Percentiles rank a stretch among this genome's conserved stretches.
Evolutionary conservation across 768 basidiomycete genomes (phyloP).

Genomic region (Russula vinacea): DNA sequence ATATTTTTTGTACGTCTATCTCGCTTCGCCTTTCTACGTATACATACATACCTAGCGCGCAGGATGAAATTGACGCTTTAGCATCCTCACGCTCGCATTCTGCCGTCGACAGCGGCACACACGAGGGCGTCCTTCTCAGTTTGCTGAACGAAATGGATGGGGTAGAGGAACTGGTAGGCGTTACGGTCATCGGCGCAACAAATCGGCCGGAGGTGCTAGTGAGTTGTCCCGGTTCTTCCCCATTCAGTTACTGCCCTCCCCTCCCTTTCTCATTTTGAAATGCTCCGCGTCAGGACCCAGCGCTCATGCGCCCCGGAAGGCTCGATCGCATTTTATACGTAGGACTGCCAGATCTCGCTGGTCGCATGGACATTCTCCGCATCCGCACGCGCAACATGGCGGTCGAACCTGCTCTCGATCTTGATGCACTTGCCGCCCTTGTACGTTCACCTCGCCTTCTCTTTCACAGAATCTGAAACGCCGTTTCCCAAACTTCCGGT

Average conservation of each 20-base stretch:
- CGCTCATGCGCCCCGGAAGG: conserved; percentile 91
- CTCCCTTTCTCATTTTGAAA: background rate
- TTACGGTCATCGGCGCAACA: conserved; percentile 95
- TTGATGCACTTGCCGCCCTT: conserved; percentile 63
- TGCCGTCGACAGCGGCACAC: conserved; percentile 47
- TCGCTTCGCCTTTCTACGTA: background rate
- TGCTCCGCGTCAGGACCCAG: conserved; percentile 66
- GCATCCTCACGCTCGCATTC: conserved; percentile 71
- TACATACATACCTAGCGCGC: background rate
- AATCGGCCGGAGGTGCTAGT: conserved; percentile 80
- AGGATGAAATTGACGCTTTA: conserved; percentile 98
- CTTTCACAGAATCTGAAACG: background rate
- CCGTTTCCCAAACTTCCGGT: background rate
- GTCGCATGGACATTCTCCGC: conserved; percentile 78
- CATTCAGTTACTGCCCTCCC: conserved; percentile 30
- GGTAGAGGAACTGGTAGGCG: conserved; percentile 88
- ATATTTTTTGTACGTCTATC: conserved; percentile 80
- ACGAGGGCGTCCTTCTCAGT: conserved; percentile 89
- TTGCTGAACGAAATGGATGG: conserved; percentile 99
- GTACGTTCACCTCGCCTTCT: conserved; percentile 41
- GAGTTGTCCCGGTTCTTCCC: background rate
- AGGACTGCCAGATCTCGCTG: conserved; percentile 79
- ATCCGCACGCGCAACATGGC: conserved; percentile 81
- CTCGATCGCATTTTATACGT: conserved; percentile 93
- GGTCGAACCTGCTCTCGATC: conserved; percentile 64